These are phyloP conservation scores for Paramecium bursaria DNA, from an alignment of 73 alveolate species.

Conservation along the genomic window DNA sequence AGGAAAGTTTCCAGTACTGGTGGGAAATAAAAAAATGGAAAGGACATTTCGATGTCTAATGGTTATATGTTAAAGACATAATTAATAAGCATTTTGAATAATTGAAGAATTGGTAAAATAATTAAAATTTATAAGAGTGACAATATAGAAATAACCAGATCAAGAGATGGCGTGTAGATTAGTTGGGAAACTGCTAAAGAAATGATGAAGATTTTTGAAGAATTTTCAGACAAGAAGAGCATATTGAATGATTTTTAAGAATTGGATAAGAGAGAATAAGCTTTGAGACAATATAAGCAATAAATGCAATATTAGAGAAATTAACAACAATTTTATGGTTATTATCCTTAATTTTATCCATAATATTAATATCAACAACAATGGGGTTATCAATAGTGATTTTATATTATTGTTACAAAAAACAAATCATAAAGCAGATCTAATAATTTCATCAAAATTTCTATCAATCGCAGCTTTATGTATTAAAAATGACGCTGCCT, in stretches of 20 bases:
- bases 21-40: slow-evolving; percentile 68
- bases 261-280: slow-evolving; percentile 36
- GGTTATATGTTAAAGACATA: slow-evolving; percentile 69
- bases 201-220: slow-evolving; percentile 61
- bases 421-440: slow-evolving; percentile 18
- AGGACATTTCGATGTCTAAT: slow-evolving; percentile 68
- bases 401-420: too few relatives aligned
- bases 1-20: slow-evolving; percentile 71
- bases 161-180: slow-evolving; percentile 37
- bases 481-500: slow-evolving; percentile 49
- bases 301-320: slow-evolving; percentile 32
- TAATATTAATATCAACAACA: too few relatives aligned
- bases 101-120: slow-evolving; percentile 55
- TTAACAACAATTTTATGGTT: slow-evolving; percentile 34
- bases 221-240: slow-evolving; percentile 50
- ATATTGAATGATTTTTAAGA: slow-evolving; percentile 37
- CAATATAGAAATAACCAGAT: slow-evolving; percentile 49
- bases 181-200: slow-evolving; percentile 44
- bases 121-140: slow-evolving; percentile 18
- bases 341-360: slow-evolving; percentile 55
- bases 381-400: background rate
- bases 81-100: slow-evolving; percentile 67
- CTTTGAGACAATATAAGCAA: slow-evolving; percentile 35
- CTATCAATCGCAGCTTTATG: slow-evolving; percentile 33
- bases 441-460: slow-evolving; percentile 38